Evolutionary conservation across 225 moss, liverwort and hornwort genomes (phyloP), one percentile per base, ranked within the genome.

Genomic region (Straminergon stramineum): DNA sequence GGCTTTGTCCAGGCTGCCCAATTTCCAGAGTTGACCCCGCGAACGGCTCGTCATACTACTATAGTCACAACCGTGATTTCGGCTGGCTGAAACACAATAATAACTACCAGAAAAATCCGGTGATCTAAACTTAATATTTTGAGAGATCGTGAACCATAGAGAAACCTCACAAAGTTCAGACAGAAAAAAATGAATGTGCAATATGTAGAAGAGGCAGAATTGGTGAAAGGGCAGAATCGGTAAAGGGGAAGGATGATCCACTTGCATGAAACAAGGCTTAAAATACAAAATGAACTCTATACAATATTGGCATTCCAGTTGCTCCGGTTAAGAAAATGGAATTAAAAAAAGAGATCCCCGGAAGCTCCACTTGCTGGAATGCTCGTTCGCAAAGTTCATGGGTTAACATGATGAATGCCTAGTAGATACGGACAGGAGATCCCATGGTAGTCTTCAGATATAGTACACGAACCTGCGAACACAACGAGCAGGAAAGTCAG

Each of bases 401-500:
- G 35, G 19, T 32, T 65, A 37, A 86, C 37, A 68, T 58, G n/a
- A n/a, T 23, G 9, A 17, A 17, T 32, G 30, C 67, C 89, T 95
- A 97, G 82, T 97, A 97, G n/a, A 97, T 90, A 17, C 96, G 94
- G 14, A 95, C 91, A 16, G 94, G 96, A 87, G 87, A 86, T 65
- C 96, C 97, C 97, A 97, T 96, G 24, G 97, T 95, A 13, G 97
- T 96, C 89, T 97, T 97, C 88, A 97, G 85, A 86, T 96, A 97
- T 85, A 93, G 31, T 13, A 93, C 93, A 85, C 91, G 91, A 52
- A 93, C 90, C 92, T 92, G 92, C 79, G 34, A 53, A 58, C 45
- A 83, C 43, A 74, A 81, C 11, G 18, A 19, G 17, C 13, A 15
- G 52, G 19, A 17, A 45, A 22, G 63, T 92, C 56, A 85, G 32